Conservation (phyloP, 169 alveolate species). For the Plasmodium gonderi region DNA sequence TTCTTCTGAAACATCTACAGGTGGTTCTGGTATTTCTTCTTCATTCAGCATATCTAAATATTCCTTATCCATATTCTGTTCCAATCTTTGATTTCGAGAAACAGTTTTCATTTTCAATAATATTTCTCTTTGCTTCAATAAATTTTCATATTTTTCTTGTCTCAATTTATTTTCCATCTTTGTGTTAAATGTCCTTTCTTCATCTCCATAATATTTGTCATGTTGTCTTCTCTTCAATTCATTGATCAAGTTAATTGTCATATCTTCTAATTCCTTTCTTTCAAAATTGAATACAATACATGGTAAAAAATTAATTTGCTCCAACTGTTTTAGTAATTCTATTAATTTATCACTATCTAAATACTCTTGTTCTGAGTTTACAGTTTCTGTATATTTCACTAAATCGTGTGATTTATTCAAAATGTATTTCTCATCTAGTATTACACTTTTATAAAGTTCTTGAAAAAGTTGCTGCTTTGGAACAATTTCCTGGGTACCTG, state of each 20-base stretch:
- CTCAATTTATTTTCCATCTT: constrained; percentile 86
- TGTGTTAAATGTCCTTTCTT: constrained; percentile 85
- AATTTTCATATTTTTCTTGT: constrained; percentile 84
- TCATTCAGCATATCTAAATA: constrained; percentile 82
- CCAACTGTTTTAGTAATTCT: constrained; percentile 84
- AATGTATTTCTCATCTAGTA: constrained; percentile 33
- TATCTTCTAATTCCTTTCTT: constrained; percentile 85
- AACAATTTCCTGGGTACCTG: neutral
- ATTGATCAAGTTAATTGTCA: constrained; percentile 81
- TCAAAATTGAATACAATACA: constrained; percentile 91
- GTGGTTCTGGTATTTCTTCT: constrained; percentile 86
- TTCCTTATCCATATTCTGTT: constrained; percentile 86
- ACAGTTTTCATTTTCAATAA: constrained; percentile 83
- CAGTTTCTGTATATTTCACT: constrained; percentile 73
- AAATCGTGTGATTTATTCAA: constrained; percentile 47
- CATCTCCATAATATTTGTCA: constrained; percentile 90
- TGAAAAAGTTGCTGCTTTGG: constrained; percentile 43
- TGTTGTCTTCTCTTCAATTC: constrained; percentile 86
- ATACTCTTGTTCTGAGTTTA: constrained; percentile 76
- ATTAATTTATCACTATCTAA: constrained; percentile 80
- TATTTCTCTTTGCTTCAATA: constrained; percentile 86
- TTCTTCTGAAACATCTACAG: constrained; percentile 90
- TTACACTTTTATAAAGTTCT: constrained; percentile 46
- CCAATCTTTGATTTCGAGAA: constrained; percentile 88
- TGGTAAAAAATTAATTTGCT: constrained; percentile 87